phyloP scores from a whole-genome alignment of 768 basidiomycete genomes.

The Sporobolomyces roseus region DNA sequence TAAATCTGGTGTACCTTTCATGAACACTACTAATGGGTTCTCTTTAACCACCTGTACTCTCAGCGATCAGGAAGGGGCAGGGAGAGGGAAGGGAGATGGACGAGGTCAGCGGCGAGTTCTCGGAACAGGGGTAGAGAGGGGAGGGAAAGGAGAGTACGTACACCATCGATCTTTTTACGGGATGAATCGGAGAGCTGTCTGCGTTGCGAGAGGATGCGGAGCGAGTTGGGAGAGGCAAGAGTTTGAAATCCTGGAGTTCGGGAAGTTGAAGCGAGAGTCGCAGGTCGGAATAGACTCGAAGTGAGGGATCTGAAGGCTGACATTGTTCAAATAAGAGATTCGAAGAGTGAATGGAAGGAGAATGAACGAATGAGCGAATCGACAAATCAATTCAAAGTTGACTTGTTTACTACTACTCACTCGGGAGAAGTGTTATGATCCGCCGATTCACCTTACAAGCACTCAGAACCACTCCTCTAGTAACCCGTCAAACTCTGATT shows the following conservation, averaged over 20 bases:
- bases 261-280: not conserved
- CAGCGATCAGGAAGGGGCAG: not conserved
- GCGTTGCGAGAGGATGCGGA: conserved; percentile 20
- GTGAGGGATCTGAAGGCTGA: not conserved
- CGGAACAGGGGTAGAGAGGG: not conserved
- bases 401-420: not conserved
- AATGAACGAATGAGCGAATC: not conserved
- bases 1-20: conserved; percentile 85
- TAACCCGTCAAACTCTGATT: not conserved
- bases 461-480: not conserved
- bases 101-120: conserved; percentile 11
- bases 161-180: conserved; percentile 31
- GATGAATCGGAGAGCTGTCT: conserved; percentile 20
- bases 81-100: not conserved
- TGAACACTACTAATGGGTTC: conserved; percentile 87
- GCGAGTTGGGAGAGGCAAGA: conserved; percentile 11
- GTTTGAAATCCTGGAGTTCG: conserved; percentile 4
- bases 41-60: conserved; percentile 62
- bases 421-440: conserved; percentile 9
- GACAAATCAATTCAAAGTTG: not conserved
- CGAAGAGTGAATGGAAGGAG: not conserved
- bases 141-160: conserved; percentile 1
- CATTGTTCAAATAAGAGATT: not conserved
- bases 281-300: not conserved
- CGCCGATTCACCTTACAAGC: conserved; percentile 12